phyloP scores from a whole-genome alignment of 2,329 filamentous ascomycete genomes.

The Catunica adiposa region DNA sequence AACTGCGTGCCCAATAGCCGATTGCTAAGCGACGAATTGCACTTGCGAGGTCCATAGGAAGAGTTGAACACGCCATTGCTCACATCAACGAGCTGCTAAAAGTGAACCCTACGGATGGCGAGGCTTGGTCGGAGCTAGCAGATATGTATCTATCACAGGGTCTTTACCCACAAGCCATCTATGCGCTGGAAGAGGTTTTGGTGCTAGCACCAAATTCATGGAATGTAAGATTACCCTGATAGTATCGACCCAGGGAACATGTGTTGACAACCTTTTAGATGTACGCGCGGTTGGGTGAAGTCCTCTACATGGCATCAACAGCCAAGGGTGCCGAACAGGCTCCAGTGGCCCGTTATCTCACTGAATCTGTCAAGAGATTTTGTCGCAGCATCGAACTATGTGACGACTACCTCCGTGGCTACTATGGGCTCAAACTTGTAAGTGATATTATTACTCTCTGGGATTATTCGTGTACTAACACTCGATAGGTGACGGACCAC shows the following conservation, averaged over 20 bases:
- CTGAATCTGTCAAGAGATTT: conserved; percentile 68
- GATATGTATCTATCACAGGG: conserved; percentile 73
- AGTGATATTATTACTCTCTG: conserved; percentile 17
- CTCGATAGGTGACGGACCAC: conserved; percentile 30
- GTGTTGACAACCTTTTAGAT: conserved; percentile 35
- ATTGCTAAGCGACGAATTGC: conserved; percentile 74
- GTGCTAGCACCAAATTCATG: conserved; percentile 80
- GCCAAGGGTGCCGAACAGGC: conserved; percentile 19
- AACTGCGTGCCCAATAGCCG: conserved; percentile 33
- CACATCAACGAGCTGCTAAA: conserved; percentile 62
- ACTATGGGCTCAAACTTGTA: conserved; percentile 77
- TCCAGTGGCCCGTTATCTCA: conserved; percentile 33
- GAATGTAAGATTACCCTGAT: conserved; percentile 49
- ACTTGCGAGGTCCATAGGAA: conserved; percentile 58
- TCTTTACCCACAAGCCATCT: conserved; percentile 68
- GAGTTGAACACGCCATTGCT: conserved; percentile 53
- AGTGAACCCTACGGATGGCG: conserved; percentile 72
- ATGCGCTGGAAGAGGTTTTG: conserved; percentile 77
- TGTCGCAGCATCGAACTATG: conserved; percentile 85
- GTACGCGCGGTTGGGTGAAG: conserved; percentile 72
- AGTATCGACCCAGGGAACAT: too few species aligned
- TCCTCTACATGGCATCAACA: conserved; percentile 54
- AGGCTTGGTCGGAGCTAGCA: conserved; percentile 83
- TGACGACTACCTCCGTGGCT: conserved; percentile 79
- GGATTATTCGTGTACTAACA: conserved; percentile 17